Evolutionary conservation across 306 rosid species (phyloP), one percentile per base, ranked within the genome.

Genomic region (Nissolia schottii): DNA sequence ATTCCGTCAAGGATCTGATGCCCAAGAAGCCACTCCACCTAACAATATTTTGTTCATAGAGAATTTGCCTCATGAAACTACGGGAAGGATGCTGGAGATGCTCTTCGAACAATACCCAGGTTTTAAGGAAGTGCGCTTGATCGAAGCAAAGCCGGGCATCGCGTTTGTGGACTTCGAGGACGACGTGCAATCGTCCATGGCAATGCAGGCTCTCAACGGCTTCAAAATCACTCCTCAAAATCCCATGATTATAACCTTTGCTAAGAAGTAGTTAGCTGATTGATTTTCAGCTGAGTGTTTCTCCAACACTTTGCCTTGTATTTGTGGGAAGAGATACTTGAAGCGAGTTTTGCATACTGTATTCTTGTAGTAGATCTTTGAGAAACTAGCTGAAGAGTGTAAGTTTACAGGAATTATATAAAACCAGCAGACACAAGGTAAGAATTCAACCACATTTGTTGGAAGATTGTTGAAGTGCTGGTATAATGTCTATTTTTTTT

Each of bases 91-190:
- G 99, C 85, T 95, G 74, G 97, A 95, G 82, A 58, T 91, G 84
- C 97, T 95, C 71, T 95, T 95, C 79, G 88, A 81, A 75, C 99
- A 95, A 65, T 95, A 86, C 81, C 96, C 99, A 0, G 99, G 99
- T 73, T 95, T 95, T 74, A 95, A 87, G 82, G 99, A 95, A 79
- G 99, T 95, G 77, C 92, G 97, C 34, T 79, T 91, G 87, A 95
- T 95, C 14, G 97, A 95, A 58, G 96, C 97, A 24, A 94, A 95
- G 90, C 99, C 99, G 15, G 99, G 99, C 59, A 95, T 95, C 4
- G 99, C 97, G 7, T 95, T 95, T 73, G 96, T 95, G 16, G 97
- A 95, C 58, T 91, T 84, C 45, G 99, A 95, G 78, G 96, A 95
- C 6, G 99, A 95, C 3, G 83, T 85, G 70, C 97, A 95, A 79